Evolutionary conservation across 2,329 filamentous ascomycete species (phyloP).

Genomic region (Fusarium aywerte): DNA sequence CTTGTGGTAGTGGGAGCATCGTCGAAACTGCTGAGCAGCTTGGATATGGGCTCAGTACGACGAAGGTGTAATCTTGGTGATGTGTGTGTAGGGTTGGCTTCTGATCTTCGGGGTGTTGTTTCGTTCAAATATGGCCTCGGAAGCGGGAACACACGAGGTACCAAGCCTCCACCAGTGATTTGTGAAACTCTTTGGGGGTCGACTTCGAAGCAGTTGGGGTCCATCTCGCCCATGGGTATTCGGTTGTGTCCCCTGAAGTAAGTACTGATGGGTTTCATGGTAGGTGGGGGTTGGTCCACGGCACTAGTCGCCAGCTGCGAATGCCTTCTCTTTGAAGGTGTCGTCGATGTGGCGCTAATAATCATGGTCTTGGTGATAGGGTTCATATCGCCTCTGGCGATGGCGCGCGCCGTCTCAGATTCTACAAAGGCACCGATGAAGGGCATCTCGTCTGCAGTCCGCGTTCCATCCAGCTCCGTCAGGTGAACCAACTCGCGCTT

Average conservation of each 20-base stretch:
- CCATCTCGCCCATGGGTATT: conserved; percentile 71
- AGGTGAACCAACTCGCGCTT: conserved; percentile 78
- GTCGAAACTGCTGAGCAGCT: conserved; percentile 52
- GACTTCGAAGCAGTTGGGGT: conserved; percentile 68
- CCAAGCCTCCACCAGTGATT: conserved; percentile 61
- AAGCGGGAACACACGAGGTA: conserved; percentile 67
- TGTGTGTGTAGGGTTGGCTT: conserved; percentile 41
- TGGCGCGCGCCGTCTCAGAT: conserved; percentile 73
- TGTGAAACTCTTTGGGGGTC: conserved; percentile 61
- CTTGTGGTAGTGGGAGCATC: conserved; percentile 35
- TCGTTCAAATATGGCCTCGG: conserved; percentile 66
- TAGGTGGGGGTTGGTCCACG: conserved; percentile 45
- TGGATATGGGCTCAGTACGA: conserved; percentile 63
- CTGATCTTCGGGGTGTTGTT: conserved; percentile 37
- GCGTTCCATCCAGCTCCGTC: conserved; percentile 70
- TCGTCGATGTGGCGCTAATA: conserved; percentile 48
- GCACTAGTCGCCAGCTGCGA: conserved; percentile 49
- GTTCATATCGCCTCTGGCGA: conserved; percentile 85
- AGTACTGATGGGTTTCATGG: conserved; percentile 63
- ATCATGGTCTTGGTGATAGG: conserved; percentile 85
- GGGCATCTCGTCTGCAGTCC: conserved; percentile 76
- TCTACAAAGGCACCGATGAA: conserved; percentile 84
- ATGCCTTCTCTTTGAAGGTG: conserved; percentile 57
- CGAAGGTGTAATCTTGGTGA: conserved; percentile 59
- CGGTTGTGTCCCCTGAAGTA: conserved; percentile 64